phyloP scores from a whole-genome alignment of 2,329 filamentous ascomycete species.

The Fusarium pseudoanthophilum region DNA sequence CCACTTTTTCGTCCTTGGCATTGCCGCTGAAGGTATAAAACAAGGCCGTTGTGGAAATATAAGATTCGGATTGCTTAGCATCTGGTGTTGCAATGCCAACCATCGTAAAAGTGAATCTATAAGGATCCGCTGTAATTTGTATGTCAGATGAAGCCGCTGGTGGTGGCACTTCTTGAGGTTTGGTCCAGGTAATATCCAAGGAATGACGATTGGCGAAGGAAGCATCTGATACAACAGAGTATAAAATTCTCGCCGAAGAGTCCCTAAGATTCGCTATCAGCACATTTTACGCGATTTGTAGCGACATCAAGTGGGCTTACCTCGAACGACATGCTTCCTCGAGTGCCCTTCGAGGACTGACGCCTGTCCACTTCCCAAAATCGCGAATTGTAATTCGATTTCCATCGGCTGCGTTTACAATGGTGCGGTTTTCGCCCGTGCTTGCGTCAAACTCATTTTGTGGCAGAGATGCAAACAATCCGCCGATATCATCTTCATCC shows the following conservation, averaged over 20 bases:
- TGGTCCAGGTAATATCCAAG: conserved; percentile 82
- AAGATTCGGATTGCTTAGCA: conserved; percentile 84
- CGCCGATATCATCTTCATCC: conserved; percentile 62
- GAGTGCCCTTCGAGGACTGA: conserved; percentile 79
- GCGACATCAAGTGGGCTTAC: conserved; percentile 53
- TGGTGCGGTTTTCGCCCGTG: conserved; percentile 68
- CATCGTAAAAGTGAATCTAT: conserved; percentile 77
- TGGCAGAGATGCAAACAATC: conserved; percentile 69
- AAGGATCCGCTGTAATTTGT: conserved; percentile 58
- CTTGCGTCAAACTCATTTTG: conserved; percentile 67
- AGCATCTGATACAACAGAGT: conserved; percentile 76
- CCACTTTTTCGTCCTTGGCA: conserved; percentile 86
- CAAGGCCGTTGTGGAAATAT: conserved; percentile 81
- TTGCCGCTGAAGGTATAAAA: conserved; percentile 84
- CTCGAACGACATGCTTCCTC: conserved; percentile 90
- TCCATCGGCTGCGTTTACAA: conserved; percentile 63
- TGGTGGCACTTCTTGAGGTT: conserved; percentile 67
- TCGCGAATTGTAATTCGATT: conserved; percentile 74
- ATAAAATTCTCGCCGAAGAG: conserved; percentile 72
- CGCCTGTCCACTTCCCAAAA: conserved; percentile 84
- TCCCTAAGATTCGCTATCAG: conserved; percentile 64
- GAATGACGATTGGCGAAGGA: conserved; percentile 81
- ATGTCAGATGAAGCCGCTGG: conserved; percentile 51
- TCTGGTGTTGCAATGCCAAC: conserved; percentile 77
- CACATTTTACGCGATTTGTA: background rate